Conservation (phyloP, 768 basidiomycete species). For the Pleurotus djamor region DNA sequence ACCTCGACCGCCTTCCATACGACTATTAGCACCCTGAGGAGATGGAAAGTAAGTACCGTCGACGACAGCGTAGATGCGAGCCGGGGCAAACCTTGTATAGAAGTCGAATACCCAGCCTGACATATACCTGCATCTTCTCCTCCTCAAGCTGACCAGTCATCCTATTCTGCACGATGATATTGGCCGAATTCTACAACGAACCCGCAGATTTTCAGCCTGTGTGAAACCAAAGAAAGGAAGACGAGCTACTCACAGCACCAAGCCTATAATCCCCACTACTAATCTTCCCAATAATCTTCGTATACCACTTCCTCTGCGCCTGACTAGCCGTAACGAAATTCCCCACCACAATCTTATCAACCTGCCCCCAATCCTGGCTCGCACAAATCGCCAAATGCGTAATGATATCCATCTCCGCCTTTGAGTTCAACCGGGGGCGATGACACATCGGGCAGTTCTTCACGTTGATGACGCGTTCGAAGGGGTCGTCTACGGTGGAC, state of each 20-base stretch:
- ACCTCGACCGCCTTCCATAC: constrained; percentile 91
- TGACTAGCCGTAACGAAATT: constrained; percentile 94
- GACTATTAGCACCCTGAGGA: constrained; percentile 69
- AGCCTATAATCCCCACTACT: constrained; percentile 85
- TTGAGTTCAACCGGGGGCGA: constrained; percentile 77
- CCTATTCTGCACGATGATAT: constrained; percentile 97
- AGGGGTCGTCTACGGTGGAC: constrained; percentile 23
- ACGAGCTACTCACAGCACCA: constrained; percentile 67
- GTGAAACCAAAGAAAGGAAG: constrained; percentile 2
- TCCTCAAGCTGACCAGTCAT: constrained; percentile 90
- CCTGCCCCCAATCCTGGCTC: constrained; percentile 86
- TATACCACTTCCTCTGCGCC: constrained; percentile 97
- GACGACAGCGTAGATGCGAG: not conserved
- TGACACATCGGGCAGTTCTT: constrained; percentile 94
- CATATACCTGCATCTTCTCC: constrained; percentile 97
- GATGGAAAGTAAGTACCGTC: not conserved
- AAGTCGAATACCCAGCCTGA: constrained; percentile 87
- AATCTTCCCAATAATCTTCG: constrained; percentile 84
- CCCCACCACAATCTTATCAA: constrained; percentile 87
- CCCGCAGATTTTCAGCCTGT: constrained; percentile 1
- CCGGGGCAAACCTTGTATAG: constrained; percentile 67
- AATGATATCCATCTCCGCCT: constrained; percentile 92
- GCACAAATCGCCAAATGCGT: constrained; percentile 98
- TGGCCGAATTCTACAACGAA: constrained; percentile 79
- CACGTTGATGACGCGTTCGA: constrained; percentile 93